Base-by-base conservation (phyloP, 371 early-diverging fungal species). In the Apophysomyces variabilis region DNA sequence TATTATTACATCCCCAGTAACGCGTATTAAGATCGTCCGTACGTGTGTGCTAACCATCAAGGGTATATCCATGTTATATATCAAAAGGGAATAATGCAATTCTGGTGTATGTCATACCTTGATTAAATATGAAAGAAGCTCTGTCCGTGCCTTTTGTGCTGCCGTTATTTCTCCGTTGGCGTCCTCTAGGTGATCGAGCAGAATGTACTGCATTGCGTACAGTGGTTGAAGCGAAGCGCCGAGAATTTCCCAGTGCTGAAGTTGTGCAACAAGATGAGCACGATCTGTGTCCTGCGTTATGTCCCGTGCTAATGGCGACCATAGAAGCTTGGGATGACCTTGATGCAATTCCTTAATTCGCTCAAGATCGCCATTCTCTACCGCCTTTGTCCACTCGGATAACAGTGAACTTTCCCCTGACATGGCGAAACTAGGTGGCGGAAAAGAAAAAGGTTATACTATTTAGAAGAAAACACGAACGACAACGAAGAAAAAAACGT, bases 281-380 rank as follows among this genome's bases (percentile, higher is more conserved):
- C 63, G 43, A 37, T 68, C 64, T 14, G 70, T 50, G 21, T 66
- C 66, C 9, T 50, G 16, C 9, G 54, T 50, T n/a, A 21, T 18
- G 54, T 50, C 54, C 21, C n/a, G 54, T 21, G 16, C 18, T 32
- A 50, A 11, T 50, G 78, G 72, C 11, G 68, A 66, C 76, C 76
- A 77, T 62, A 77, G 56, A 47, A 80, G 54, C 13, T 77, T 69
- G n/a, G 77, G 74, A 44, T 74, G 68, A 13, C 66, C 54, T 38
- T 62, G 38, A 12, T 73, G 56, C 12, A 76, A 58, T 21, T 26
- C 45, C 35, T 73, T 65, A 0, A 72, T 65, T 41, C 58, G 65
- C n/a, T 58, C 66, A 7, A 71, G 63, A 61, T 79, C 69, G 26
- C 65, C 43, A 32, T 73, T 58, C 11, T 62, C 73, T 9, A 78